Percentiles rank a stretch among this genome's conserved stretches.
These are phyloP conservation scores for Leishmania turanica DNA, from an alignment of 208 protist species.

Conservation along the genomic window DNA sequence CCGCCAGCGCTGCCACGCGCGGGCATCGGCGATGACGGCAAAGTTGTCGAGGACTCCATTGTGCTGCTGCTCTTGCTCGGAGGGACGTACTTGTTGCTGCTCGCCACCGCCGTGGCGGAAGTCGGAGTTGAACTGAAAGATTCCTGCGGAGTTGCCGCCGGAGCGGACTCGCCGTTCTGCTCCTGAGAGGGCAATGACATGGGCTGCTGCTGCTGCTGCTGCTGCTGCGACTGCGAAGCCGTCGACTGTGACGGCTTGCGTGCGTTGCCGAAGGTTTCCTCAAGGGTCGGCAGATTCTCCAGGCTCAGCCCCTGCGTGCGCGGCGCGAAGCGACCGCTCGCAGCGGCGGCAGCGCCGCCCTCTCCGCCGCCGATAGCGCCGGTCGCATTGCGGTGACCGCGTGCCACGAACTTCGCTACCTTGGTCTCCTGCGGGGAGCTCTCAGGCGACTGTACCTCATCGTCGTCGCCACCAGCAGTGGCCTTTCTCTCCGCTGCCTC, in stretches of 20 bases:
- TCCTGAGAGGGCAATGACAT: background rate
- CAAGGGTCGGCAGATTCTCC: constrained; percentile 65
- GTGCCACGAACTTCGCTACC: constrained; percentile 74
- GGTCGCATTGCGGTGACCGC: constrained; percentile 64
- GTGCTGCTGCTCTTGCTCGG: constrained; percentile 4
- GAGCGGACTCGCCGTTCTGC: constrained; percentile 8
- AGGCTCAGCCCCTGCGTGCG: constrained; percentile 33
- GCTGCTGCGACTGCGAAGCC: background rate
- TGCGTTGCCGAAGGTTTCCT: constrained; percentile 46
- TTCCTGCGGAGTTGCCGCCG: background rate
- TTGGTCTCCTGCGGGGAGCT: constrained; percentile 29
- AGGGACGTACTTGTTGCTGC: constrained; percentile 13
- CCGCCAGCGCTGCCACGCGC: background rate
- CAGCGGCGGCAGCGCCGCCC: constrained; percentile 8
- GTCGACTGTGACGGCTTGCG: constrained; percentile 28
- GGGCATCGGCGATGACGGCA: background rate
- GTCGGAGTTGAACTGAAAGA: background rate
- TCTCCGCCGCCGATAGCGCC: constrained; percentile 35
- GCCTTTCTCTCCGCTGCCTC: constrained; percentile 12
- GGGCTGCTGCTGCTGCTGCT: background rate
- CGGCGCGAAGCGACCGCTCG: background rate
- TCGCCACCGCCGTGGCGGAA: background rate
- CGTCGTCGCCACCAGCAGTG: constrained; percentile 1
- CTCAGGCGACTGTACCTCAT: constrained; percentile 5
- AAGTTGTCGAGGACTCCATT: constrained; percentile 2